These are phyloP conservation scores for Candida ulmi DNA, from an alignment of 805 yeast species.

Conservation along the genomic window DNA sequence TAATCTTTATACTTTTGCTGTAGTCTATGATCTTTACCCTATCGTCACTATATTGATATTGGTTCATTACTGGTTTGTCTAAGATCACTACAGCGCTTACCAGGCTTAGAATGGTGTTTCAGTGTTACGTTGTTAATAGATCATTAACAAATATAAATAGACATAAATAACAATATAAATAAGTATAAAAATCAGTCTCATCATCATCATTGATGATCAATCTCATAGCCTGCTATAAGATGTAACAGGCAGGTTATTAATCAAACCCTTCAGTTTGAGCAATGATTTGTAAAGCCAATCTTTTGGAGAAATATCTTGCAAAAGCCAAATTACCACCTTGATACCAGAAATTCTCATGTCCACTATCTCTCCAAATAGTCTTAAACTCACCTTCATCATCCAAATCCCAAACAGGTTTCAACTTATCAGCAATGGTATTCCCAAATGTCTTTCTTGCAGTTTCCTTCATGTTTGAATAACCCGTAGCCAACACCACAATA, in stretches of 20 bases:
- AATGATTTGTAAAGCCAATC: slow-evolving; percentile 35
- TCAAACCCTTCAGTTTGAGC: slow-evolving; percentile 26
- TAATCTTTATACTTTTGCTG: too few relatives aligned
- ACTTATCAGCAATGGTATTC: slow-evolving; percentile 27
- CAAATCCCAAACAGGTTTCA: slow-evolving; percentile 37
- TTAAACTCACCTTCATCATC: slow-evolving; percentile 39
- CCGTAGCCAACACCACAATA: slow-evolving; percentile 40
- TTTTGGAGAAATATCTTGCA: slow-evolving; percentile 33
- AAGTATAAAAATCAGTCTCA: neutral
- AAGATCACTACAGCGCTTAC: too few relatives aligned
- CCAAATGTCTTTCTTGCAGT: slow-evolving; percentile 35
- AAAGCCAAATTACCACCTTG: slow-evolving; percentile 38
- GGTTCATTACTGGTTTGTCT: too few relatives aligned
- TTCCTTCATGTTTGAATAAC: slow-evolving; percentile 37
- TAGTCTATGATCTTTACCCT: too few relatives aligned
- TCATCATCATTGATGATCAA: neutral
- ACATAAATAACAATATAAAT: neutral
- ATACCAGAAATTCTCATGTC: slow-evolving; percentile 35
- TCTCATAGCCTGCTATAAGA: too few relatives aligned
- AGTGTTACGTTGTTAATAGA: too few relatives aligned
- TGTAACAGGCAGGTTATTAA: too few relatives aligned
- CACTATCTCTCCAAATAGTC: slow-evolving; percentile 33
- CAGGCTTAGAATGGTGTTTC: too few relatives aligned
- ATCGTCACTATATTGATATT: too few relatives aligned
- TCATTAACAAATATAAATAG: too few relatives aligned